A percentile compares a stretch with the other conserved stretches of the same genome.
Evolutionary conservation across 192 early-diverging fungal genomes (phyloP).

Genomic region (Linnemannia hyalina): DNA sequence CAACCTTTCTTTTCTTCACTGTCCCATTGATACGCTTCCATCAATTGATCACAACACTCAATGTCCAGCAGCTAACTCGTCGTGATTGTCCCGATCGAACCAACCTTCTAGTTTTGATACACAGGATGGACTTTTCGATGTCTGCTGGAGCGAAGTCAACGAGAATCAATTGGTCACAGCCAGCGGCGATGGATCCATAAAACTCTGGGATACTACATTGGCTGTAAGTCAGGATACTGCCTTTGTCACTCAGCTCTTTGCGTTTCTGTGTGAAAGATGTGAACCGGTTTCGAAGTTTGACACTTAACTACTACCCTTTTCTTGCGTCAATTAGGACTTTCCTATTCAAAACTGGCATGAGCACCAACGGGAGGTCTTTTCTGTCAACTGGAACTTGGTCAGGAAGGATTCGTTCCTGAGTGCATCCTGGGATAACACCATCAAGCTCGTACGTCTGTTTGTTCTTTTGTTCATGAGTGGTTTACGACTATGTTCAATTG

Average conservation of each 20-base stretch:
- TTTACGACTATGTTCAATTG: neutral
- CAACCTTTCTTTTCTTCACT: neutral
- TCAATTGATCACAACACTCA: neutral
- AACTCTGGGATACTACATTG: conserved; percentile 92
- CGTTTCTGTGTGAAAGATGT: neutral
- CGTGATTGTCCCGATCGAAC: neutral
- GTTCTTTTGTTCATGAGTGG: neutral
- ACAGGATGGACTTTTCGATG: conserved; percentile 96
- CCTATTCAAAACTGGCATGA: conserved; percentile 94
- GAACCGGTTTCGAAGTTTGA: neutral
- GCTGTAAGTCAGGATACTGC: conserved; percentile 65
- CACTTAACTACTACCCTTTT: conserved; percentile 1
- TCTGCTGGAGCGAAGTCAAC: conserved; percentile 95
- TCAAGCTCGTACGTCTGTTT: conserved; percentile 80
- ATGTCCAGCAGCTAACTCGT: neutral
- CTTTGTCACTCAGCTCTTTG: neutral
- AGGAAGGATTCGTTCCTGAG: conserved; percentile 90
- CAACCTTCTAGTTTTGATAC: conserved; percentile 84
- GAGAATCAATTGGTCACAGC: conserved; percentile 94
- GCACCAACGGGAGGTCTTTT: conserved; percentile 94
- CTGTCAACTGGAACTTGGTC: conserved; percentile 95
- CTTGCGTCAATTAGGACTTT: conserved; percentile 68
- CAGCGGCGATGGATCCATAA: conserved; percentile 96
- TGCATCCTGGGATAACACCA: conserved; percentile 95
- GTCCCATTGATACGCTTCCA: neutral